Base-by-base conservation (phyloP, 257 asterid species). In the Solanum pimpinellifolium region DNA sequence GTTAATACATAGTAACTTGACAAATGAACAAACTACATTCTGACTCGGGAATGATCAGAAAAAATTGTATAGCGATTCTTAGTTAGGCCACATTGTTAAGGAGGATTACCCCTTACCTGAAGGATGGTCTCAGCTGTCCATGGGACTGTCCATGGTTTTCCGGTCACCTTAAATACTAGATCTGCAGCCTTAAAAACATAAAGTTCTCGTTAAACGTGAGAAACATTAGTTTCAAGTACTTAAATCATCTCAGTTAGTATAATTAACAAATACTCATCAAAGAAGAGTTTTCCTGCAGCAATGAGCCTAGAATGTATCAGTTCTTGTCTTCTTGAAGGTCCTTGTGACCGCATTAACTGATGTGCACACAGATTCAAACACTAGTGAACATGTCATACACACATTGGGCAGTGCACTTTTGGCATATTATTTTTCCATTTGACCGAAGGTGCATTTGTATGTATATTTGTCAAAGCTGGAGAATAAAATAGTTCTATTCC, bases 121-220 rank as follows among this genome's bases (percentile, higher is more conserved):
- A 95, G 82, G 87, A 97, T 97, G 84, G 98, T 97, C 92, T 96
- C 96, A 39, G 97, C 99, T 74, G 93, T 93, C 99, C 99, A 97
- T 66, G 98, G 98, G 72, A 96, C 99, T 77, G 88, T 90, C 99
- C 99, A 97, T 2, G 95, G 99, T 88, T 93, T 93, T 65, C 98
- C 98, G 10, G 90, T 85, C 75, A 90, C 91, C 87, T 86, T 90
- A 84, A 90, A 87, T 65, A 92, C 89, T 78, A 90, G 90, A 90
- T 86, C 93, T 27, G 87, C 89, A 88, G 85, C 92, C 98, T 96
- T 95, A 29, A 86, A 87, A 56, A 70, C 7, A 88, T 77, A n/a
- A 60, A 7, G 74, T 59, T 78, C 78, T 60, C 23, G 60, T 82
- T 42, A 72, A 87, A 75, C 41, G 20, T 41, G 27, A 62, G 83